Percentiles rank a stretch among this genome's conserved stretches.
These are phyloP conservation scores for Poa pratensis DNA, from an alignment of 176 grass and related monocot species.

Conservation along the genomic window DNA sequence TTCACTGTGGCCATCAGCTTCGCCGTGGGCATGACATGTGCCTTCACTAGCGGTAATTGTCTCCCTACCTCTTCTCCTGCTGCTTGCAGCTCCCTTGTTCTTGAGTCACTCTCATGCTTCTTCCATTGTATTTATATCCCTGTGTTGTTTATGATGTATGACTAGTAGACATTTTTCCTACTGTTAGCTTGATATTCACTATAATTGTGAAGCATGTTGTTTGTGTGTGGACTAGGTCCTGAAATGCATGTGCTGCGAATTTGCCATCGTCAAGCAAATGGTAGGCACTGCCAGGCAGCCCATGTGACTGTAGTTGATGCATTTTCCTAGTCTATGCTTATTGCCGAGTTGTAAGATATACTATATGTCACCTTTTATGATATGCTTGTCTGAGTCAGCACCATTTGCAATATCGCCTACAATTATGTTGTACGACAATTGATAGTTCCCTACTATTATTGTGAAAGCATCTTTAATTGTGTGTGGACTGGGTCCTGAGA, in stretches of 20 bases:
- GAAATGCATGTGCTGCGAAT: neutral
- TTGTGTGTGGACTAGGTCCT: neutral
- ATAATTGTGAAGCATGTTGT: neutral
- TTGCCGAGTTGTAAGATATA: neutral
- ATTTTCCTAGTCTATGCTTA: neutral
- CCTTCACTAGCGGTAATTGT: conserved; percentile 81
- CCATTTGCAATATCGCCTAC: neutral
- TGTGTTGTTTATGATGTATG: neutral
- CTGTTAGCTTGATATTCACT: neutral
- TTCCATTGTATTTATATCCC: neutral
- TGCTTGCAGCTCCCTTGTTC: neutral
- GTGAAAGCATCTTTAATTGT: neutral
- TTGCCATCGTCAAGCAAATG: neutral
- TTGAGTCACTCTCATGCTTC: neutral
- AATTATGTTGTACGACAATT: neutral
- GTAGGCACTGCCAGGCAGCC: neutral
- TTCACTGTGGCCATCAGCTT: conserved; percentile 86
- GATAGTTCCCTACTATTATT: neutral
- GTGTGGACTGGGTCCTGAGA: neutral
- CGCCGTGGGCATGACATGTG: conserved; percentile 86
- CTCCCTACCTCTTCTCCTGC: neutral
- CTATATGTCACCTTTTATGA: neutral
- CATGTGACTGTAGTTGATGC: conserved; percentile 17
- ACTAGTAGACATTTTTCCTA: neutral
- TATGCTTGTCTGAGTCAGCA: neutral